Percentiles rank a stretch among this genome's conserved stretches.
These are phyloP conservation scores for Acer yangbiense DNA, from an alignment of 345 rosid genomes.

Conservation along the genomic window DNA sequence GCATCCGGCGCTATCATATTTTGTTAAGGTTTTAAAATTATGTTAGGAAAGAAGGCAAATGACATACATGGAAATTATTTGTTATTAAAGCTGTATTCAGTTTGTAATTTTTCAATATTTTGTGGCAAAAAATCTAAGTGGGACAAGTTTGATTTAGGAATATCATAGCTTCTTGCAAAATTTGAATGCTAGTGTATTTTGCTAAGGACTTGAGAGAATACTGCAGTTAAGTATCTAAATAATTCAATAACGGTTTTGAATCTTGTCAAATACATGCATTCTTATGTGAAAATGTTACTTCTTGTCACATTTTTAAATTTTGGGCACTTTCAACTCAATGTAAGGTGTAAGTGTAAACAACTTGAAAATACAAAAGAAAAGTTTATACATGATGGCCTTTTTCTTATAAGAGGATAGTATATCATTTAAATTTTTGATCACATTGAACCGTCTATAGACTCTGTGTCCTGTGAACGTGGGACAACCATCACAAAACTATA, in stretches of 20 bases:
- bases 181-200: slow-evolving; percentile 15
- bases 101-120: neutral
- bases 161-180: neutral
- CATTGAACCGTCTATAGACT: neutral
- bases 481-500: neutral
- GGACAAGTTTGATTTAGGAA: neutral
- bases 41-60: neutral
- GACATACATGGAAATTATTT: neutral
- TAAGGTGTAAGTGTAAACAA: neutral
- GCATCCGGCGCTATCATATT: neutral
- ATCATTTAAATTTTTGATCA: neutral
- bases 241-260: neutral
- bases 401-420: neutral
- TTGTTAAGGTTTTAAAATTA: neutral
- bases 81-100: neutral
- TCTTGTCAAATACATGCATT: neutral
- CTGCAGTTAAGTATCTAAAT: neutral
- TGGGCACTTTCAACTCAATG: neutral
- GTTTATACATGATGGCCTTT: no score
- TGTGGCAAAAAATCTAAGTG: neutral
- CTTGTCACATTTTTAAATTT: neutral
- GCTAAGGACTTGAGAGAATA: slow-evolving; percentile 11
- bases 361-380: neutral
- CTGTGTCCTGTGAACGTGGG: neutral
- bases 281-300: neutral